phyloP scores from a whole-genome alignment of 2,329 filamentous ascomycete genomes.

The Orbilia ellipsospora region DNA sequence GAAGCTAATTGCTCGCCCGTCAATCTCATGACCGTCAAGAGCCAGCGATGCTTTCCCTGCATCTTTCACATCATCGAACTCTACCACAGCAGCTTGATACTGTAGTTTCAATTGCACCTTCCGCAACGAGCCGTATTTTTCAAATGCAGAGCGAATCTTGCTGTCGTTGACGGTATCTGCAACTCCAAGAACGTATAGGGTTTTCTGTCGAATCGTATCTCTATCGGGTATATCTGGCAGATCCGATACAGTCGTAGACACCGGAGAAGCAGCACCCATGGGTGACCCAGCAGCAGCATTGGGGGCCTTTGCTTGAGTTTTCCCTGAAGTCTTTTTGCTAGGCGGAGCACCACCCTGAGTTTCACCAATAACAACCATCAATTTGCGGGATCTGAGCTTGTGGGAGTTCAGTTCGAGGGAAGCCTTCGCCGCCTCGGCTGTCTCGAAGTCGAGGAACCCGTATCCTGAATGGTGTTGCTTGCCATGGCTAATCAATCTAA shows the following conservation, averaged over 20 bases:
- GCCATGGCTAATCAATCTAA: constrained; percentile 75
- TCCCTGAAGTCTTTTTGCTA: constrained; percentile 41
- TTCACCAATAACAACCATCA: constrained; percentile 68
- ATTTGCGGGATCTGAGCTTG: constrained; percentile 74
- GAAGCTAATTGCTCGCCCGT: constrained; percentile 67
- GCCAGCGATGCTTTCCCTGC: constrained; percentile 77
- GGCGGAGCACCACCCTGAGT: constrained; percentile 63
- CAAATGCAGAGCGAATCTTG: constrained; percentile 78
- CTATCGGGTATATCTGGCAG: constrained; percentile 62
- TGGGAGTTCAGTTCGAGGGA: constrained; percentile 76
- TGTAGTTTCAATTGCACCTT: constrained; percentile 83
- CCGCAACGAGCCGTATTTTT: constrained; percentile 75
- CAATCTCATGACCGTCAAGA: constrained; percentile 70
- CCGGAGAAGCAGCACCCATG: constrained; percentile 59
- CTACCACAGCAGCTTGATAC: constrained; percentile 85
- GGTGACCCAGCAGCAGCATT: constrained; percentile 57
- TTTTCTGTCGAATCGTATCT: constrained; percentile 72
- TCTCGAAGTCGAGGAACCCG: constrained; percentile 81
- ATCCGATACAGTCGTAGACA: constrained; percentile 59
- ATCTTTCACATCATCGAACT: constrained; percentile 76
- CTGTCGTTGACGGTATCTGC: constrained; percentile 93
- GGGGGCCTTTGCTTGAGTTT: constrained; percentile 65
- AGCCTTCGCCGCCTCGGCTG: constrained; percentile 74
- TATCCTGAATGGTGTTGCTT: constrained; percentile 79
- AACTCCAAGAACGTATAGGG: constrained; percentile 82